Percentiles rank a stretch among this genome's conserved stretches.
Conservation (phyloP, 2,329 filamentous ascomycete species). For the Aureobasidium zeae region DNA sequence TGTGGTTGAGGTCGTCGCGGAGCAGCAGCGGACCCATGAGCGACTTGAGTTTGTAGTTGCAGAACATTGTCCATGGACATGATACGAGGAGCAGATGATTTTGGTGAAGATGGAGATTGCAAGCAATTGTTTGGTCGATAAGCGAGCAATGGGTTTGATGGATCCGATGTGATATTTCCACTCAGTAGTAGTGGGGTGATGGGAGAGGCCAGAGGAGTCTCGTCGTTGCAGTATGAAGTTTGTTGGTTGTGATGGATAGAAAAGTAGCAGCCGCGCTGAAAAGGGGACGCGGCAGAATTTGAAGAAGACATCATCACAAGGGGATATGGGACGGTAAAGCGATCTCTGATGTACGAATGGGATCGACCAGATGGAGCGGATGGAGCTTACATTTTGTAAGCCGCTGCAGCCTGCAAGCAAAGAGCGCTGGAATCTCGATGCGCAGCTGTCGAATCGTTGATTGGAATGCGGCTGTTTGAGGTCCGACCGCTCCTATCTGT, state of each 20-base stretch:
- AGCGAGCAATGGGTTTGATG: constrained; percentile 21
- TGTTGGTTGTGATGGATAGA: constrained; percentile 11
- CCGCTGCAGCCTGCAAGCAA: background rate
- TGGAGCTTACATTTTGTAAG: constrained; percentile 7
- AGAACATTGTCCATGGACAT: constrained; percentile 25
- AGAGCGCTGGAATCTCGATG: constrained; percentile 3
- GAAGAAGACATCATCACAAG: constrained; percentile 6
- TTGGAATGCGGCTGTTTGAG: background rate
- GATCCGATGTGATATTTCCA: constrained; percentile 13
- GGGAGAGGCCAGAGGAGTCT: constrained; percentile 12
- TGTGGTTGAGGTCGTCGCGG: constrained; percentile 24
- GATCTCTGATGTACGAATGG: constrained; percentile 10
- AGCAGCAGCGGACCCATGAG: constrained; percentile 22
- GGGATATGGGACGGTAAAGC: constrained; percentile 1
- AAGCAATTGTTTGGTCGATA: constrained; percentile 17
- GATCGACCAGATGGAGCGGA: constrained; percentile 14
- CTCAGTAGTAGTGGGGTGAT: constrained; percentile 3
- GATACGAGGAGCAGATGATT: background rate
- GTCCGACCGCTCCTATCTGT: background rate
- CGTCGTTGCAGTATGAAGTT: constrained; percentile 12
- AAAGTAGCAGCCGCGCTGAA: constrained; percentile 12
- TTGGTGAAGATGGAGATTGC: constrained; percentile 11
- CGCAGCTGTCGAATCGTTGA: background rate
- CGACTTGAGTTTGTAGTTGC: constrained; percentile 27
- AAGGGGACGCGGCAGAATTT: constrained; percentile 4